A percentile compares a stretch with the other conserved stretches of the same genome.
phyloP scores from a whole-genome alignment of 1,139 yeast species.

The Pichia sp. region DNA sequence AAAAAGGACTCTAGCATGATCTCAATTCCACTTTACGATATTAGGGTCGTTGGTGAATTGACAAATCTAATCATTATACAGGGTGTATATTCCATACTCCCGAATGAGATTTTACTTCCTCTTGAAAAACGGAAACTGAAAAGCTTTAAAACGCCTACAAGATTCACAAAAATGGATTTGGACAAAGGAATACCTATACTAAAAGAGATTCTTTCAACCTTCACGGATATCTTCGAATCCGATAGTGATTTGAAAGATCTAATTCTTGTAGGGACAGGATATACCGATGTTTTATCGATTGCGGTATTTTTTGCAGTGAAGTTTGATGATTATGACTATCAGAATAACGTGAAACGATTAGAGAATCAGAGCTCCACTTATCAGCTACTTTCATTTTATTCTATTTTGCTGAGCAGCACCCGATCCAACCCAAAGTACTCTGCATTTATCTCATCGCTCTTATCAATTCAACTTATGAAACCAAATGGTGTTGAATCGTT shows the following conservation, averaged over 20 bases:
- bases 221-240: constrained; percentile 36
- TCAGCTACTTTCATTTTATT: constrained; percentile 54
- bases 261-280: constrained; percentile 66
- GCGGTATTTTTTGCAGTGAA: constrained; percentile 19
- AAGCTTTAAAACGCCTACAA: constrained; percentile 36
- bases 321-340: neutral
- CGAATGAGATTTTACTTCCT: constrained; percentile 60
- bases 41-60: constrained; percentile 65
- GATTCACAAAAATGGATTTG: constrained; percentile 23
- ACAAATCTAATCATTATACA: constrained; percentile 61
- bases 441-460: constrained; percentile 39
- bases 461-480: constrained; percentile 51
- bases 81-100: constrained; percentile 66
- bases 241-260: constrained; percentile 54
- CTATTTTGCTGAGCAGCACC: constrained; percentile 42
- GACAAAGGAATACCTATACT: constrained; percentile 19
- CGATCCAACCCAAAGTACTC: constrained; percentile 40
- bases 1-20: constrained; percentile 43
- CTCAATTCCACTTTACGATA: constrained; percentile 77
- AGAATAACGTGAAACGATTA: constrained; percentile 33
- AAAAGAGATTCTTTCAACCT: constrained; percentile 35
- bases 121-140: constrained; percentile 55
- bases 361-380: constrained; percentile 54
- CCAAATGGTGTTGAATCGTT: constrained; percentile 62
- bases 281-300: constrained; percentile 61